A percentile compares a stretch with the other conserved stretches of the same genome.
Conservation (phyloP, 768 basidiomycete species). For the Roridomyces roridus region DNA sequence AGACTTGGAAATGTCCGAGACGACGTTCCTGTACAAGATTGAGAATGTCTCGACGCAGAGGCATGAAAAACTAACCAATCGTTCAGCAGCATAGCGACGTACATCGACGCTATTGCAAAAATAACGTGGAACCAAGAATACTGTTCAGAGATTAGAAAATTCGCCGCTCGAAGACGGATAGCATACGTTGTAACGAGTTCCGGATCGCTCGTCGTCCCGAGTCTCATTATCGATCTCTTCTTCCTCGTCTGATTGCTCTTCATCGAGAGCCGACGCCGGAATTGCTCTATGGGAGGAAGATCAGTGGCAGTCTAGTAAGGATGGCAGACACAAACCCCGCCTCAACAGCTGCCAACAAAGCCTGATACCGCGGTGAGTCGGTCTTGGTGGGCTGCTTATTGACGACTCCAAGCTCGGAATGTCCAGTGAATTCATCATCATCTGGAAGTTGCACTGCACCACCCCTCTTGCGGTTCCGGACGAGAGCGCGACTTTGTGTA, state of each 20-base stretch:
- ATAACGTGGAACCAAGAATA: slow-evolving; percentile 99
- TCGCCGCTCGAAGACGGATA: neutral
- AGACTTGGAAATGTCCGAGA: slow-evolving; percentile 58
- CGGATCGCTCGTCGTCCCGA: slow-evolving; percentile 90
- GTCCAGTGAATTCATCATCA: slow-evolving; percentile 52
- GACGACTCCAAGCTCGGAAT: slow-evolving; percentile 78
- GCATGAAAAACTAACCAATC: slow-evolving; percentile 82
- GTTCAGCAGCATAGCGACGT: slow-evolving; percentile 94
- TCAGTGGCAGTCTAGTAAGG: slow-evolving; percentile 2
- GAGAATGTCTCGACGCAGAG: neutral
- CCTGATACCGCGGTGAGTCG: slow-evolving; percentile 91
- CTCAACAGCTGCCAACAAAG: slow-evolving; percentile 92
- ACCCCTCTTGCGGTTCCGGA: slow-evolving; percentile 71
- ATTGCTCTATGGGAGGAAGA: slow-evolving; percentile 65
- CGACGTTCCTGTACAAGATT: slow-evolving; percentile 65
- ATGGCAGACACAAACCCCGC: slow-evolving; percentile 70
- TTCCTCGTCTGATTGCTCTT: slow-evolving; percentile 78
- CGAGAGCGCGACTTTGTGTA: slow-evolving; percentile 90
- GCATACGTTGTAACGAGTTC: slow-evolving; percentile 92
- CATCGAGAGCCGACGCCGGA: slow-evolving; percentile 89
- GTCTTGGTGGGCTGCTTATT: slow-evolving; percentile 84
- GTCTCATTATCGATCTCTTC: slow-evolving; percentile 78
- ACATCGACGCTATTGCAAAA: slow-evolving; percentile 96
- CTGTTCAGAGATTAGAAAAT: slow-evolving; percentile 42
- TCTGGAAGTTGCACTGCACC: slow-evolving; percentile 71